Base-by-base conservation (phyloP, 2,329 filamentous ascomycete species). In the Drechslerella coelobrocha region DNA sequence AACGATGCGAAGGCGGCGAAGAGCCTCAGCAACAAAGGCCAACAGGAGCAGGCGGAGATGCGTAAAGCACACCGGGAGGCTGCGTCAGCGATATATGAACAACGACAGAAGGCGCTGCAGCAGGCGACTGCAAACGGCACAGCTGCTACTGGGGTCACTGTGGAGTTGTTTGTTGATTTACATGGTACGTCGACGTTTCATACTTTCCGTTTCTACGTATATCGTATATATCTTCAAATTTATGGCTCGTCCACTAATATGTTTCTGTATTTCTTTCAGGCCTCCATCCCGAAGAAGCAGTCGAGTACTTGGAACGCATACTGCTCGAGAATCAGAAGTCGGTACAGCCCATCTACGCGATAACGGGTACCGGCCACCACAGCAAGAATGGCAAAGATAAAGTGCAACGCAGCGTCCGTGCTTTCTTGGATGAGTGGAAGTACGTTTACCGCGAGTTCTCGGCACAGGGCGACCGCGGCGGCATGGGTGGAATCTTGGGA, bases 371-470 rank as follows among this genome's bases (percentile, higher is more conserved):
- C 0, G 94, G 93, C 2, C 92, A 97, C 77, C 94, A 99, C 80
- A 96, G 91, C 78, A 97, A 97, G 82, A 97, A 97, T 77, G 93
- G 94, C 76, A 97, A 97, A 79, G 94, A 99, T 80, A 99, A 99
- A 81, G 91, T 99, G 34, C 93, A 93, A 77, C 96, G 96, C 80
- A 92, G 92, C 1, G 88, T 97, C 72, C 88, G 94, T 60, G 87
- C 85, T 74, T 97, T 95, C 81, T 82, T 99, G 61, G 95, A 93
- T 77, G 93, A 97, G 78, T 96, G 92, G 92, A 87, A 91, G 73
- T 99, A 97, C 78, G 89, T 91, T 0, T 99, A 93, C 80, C 89
- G 93, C 60, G 94, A 99, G 80, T 99, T 99, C 79, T 94, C 90
- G 37, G 92, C 97, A 8, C 92, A 92, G 1, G 93, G 93, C n/a